Base-by-base conservation (phyloP, 306 rosid species). In the Quercus wislizeni region DNA sequence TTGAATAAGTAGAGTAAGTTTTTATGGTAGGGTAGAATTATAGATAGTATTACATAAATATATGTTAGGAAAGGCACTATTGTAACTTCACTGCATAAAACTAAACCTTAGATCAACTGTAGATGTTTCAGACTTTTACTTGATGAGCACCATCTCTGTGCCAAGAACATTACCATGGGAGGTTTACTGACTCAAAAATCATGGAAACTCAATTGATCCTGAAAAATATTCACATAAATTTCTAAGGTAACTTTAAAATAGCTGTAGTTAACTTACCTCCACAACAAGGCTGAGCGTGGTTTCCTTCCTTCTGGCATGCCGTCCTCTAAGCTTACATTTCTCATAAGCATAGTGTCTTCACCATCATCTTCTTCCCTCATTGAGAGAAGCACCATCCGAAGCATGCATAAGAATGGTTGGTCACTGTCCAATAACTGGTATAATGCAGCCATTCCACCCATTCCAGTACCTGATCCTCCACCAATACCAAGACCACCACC, bases 401-500 rank as follows among this genome's bases (percentile, higher is more conserved):
- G 98, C 97, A 95, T 95, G 86, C 99, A 93, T 79, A 95, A 81
- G 88, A 95, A 95, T 77, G 99, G 99, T 69, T 95, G 99, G 77
- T 95, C 99, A 87, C 99, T 95, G 85, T 95, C 99, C 88, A 95
- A 87, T 77, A 95, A 84, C 85, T 95, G 97, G 90, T 89, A 95
- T 68, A 95, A 92, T 55, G 94, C 91, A 73, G 96, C 58, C 99
- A 95, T 91, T 17, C 97, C 99, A 80, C 99, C 99, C 99, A 95
- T 95, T 81, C 99, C 99, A 51, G 99, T 95, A 79, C 99, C 99
- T 55, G 99, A 95, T 71, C 99, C 99, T 82, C 96, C 92, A 62
- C 99, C 99, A 62, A 95, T 95, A 75, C 99, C 98, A 84, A 95
- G 99, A 79, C 99, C 97, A 76, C 99, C 99, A 68, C 99, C 98